Percentiles rank a stretch among this genome's conserved stretches.
These are phyloP conservation scores for Xylaria arbuscula DNA, from an alignment of 2,329 filamentous ascomycete genomes.

Conservation along the genomic window DNA sequence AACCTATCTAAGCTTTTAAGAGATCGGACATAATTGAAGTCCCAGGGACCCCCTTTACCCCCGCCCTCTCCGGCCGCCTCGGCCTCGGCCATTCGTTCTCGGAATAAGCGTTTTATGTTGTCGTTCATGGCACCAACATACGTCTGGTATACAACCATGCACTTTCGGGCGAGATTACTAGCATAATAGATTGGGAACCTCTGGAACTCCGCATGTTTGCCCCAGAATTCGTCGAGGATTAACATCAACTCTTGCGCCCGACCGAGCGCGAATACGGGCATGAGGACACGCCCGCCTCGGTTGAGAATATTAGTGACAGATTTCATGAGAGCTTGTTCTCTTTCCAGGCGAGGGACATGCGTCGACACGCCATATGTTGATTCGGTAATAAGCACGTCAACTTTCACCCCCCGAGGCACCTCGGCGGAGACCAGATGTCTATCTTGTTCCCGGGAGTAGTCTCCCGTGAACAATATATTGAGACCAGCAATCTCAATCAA, in stretches of 20 bases:
- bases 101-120: conserved; percentile 96
- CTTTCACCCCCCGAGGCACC: conserved; percentile 87
- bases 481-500: conserved; percentile 96
- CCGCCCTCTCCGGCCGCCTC: conserved; percentile 80
- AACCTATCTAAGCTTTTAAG: conserved; percentile 94
- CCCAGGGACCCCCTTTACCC: conserved; percentile 89
- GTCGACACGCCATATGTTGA: conserved; percentile 97
- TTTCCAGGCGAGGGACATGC: conserved; percentile 88
- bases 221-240: conserved; percentile 98
- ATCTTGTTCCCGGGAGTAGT: conserved; percentile 96
- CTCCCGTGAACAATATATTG: conserved; percentile 96
- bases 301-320: conserved; percentile 92
- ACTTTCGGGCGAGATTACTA: conserved; percentile 92
- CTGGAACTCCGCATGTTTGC: conserved; percentile 86
- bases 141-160: conserved; percentile 98
- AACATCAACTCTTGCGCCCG: conserved; percentile 92
- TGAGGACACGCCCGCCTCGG: conserved; percentile 88
- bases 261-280: conserved; percentile 95
- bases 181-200: conserved; percentile 97
- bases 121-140: conserved; percentile 99
- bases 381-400: conserved; percentile 97
- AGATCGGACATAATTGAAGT: conserved; percentile 93
- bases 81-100: conserved; percentile 90
- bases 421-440: conserved; percentile 94
- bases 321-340: conserved; percentile 95